Evolutionary conservation across 768 basidiomycete genomes (phyloP).

Genomic region (Leccinum disarticulatum): DNA sequence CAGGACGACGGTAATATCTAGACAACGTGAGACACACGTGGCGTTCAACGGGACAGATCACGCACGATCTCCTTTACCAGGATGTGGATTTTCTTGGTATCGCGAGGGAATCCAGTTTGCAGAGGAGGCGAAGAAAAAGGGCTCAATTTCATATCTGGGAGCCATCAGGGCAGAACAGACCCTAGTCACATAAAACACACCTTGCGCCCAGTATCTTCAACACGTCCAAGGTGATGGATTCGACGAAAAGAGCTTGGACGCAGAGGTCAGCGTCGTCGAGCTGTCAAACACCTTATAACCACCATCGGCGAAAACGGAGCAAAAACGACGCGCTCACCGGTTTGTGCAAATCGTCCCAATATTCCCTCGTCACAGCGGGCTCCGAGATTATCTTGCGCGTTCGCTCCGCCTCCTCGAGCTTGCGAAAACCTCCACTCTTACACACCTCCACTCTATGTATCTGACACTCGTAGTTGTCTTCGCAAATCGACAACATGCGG

Average conservation of each 20-base stretch:
- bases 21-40: background rate
- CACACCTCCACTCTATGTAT: constrained; percentile 27
- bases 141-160: constrained; percentile 41
- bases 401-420: background rate
- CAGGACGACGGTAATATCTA: constrained; percentile 46
- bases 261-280: constrained; percentile 24
- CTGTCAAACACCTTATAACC: constrained; percentile 14
- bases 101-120: constrained; percentile 43
- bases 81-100: constrained; percentile 37
- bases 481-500: constrained; percentile 31
- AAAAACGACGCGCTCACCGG: constrained; percentile 21
- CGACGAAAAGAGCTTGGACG: constrained; percentile 38
- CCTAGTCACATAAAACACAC: constrained; percentile 19
- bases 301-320: background rate
- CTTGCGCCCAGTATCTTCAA: constrained; percentile 38
- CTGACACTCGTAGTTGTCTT: constrained; percentile 10
- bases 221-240: constrained; percentile 33
- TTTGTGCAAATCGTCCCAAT: constrained; percentile 31
- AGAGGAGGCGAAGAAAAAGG: constrained; percentile 46
- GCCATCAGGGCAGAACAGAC: constrained; percentile 2
- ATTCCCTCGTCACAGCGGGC: constrained; percentile 1
- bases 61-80: constrained; percentile 39
- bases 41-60: constrained; percentile 10
- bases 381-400: constrained; percentile 22
- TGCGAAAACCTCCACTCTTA: constrained; percentile 17